Evolutionary conservation across 2,329 filamentous ascomycete genomes (phyloP), one percentile per base, ranked within the genome.

Genomic region (Pestalotiopsis fici): DNA sequence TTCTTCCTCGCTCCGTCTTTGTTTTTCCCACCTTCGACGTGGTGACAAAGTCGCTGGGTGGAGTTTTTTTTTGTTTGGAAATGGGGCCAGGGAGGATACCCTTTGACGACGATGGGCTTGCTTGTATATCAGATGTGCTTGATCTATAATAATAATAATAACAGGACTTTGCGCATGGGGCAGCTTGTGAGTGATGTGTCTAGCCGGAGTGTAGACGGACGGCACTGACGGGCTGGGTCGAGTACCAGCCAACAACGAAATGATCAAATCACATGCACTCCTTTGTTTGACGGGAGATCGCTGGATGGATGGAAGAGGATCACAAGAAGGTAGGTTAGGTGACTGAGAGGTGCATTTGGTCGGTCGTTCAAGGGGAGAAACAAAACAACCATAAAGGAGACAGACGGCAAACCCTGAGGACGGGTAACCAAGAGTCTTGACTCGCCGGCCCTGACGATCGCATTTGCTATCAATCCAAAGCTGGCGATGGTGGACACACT

Each of bases 101-200:
- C 21, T 31, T 66, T 56, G 60, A 67, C 59, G 67, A 65, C 43
- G 67, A 65, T 43, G 37, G 25, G 54, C 25, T 35, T 47, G 27
- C 61, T 50, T 27, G 54, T 55, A 71, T 71, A 71, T 68, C 69
- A 72, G 69, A 72, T 67, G 57, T 67, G 54, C 70, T 70, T 74
- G 71, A 67, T 71, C 66, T 69, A 72, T 71, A 68, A 70, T 60
- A 60, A 72, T 71, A 68, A 70, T 60, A 60, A 21, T 35, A 62
- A 23, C 15, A 23, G 9, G 57, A 27, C 28, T 15, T 43, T n/a
- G 31, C 35, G 28, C 64, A 54, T 55, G 47, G 61, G 61, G 61
- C 54, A 61, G 37, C 55, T 13, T 18, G 27, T 57, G 55, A 57
- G 55, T 57, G 28, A 27, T n/a, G 31, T 60, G 57, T 37, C n/a